Evolutionary conservation across 768 basidiomycete genomes (phyloP), one percentile per base, ranked within the genome.

Genomic region (Tylopilus subfusipes): DNA sequence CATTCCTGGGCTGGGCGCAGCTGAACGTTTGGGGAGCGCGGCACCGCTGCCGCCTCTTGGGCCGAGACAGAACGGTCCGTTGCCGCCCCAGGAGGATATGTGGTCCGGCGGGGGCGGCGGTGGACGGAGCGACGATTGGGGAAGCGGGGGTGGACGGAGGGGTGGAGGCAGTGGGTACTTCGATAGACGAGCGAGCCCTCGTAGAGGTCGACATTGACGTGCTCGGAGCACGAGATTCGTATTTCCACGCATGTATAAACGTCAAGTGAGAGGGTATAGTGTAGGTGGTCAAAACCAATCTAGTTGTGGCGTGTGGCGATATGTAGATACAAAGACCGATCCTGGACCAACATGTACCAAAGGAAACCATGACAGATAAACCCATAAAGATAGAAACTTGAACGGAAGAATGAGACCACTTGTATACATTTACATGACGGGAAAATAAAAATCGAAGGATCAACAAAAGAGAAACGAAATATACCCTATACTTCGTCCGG

Each of bases 1-100:
- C 56, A 83, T 88, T 19, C 88, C 88, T 27, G 88, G 87, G 1
- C 75, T 88, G 55, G 80, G 83, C 12, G 72, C 73, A 6, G 63
- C 67, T 3, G 71, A 70, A 0, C 66, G 65, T 25, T 54, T 72
- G 16, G 63, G 60, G 42, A 57, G 16, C 11, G 0, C 42, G n/a
- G 4, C 48, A 24, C 0, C 42, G 5, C 48, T 45, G 10, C 63
- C 57, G 59, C 63, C 63, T 63, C 63, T 61, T 63, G 70, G 62
- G 63, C 71, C 70, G 68, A 67, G 59, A 64, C 72, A 64, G 44
- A 50, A 59, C 60, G 53, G 74, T 12, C 70, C 77, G 52, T 61
- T 78, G 48, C 78, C 77, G 7, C 71, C 73, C 40, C 84, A 83
- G 59, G 79, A 82, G 36, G 82, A 85, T 30, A 73, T 78, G 67